These are phyloP conservation scores for Oryza glaberrima DNA, from an alignment of 176 grass and related monocot genomes.

Conservation along the genomic window DNA sequence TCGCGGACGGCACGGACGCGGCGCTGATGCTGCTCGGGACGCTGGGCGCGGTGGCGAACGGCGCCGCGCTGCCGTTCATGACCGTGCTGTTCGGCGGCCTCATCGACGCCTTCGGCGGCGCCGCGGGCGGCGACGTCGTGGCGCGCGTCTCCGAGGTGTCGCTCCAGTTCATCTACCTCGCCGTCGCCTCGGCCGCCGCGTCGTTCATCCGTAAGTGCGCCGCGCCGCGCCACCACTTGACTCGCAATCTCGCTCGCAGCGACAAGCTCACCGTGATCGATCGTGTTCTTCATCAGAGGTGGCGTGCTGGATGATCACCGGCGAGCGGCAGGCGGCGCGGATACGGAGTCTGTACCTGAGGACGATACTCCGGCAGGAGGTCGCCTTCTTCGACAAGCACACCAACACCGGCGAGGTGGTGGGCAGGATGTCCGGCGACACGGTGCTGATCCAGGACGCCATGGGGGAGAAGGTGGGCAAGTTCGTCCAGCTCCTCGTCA, in stretches of 20 bases:
- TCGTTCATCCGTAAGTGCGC: conserved; percentile 62
- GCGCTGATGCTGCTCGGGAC: conserved; percentile 57
- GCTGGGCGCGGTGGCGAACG: conserved; percentile 60
- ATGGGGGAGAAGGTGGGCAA: conserved; percentile 86
- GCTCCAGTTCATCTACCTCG: conserved; percentile 55
- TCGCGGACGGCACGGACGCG: conserved; percentile 53
- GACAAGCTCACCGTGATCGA: not conserved
- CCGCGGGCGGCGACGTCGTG: conserved; percentile 36
- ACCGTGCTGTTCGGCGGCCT: conserved; percentile 61
- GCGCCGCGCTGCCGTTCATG: conserved; percentile 60
- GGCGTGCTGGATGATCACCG: conserved; percentile 76
- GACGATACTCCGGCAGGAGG: conserved; percentile 69
- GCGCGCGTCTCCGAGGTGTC: conserved; percentile 51
- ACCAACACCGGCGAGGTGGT: conserved; percentile 68
- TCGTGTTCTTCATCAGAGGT: conserved; percentile 51
- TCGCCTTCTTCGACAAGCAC: conserved; percentile 66
- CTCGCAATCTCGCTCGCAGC: not conserved
- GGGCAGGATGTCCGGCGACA: conserved; percentile 73
- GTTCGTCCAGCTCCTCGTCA: conserved; percentile 57
- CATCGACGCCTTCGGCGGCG: conserved; percentile 65
- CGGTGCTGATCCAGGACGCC: conserved; percentile 83
- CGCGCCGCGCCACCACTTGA: no score
- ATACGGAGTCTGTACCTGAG: conserved; percentile 62
- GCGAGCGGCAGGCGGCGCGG: conserved; percentile 66
- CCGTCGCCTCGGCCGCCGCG: conserved; percentile 45